Conservation (phyloP, 179 eudicot species). For the Heliamphora pulchella region DNA sequence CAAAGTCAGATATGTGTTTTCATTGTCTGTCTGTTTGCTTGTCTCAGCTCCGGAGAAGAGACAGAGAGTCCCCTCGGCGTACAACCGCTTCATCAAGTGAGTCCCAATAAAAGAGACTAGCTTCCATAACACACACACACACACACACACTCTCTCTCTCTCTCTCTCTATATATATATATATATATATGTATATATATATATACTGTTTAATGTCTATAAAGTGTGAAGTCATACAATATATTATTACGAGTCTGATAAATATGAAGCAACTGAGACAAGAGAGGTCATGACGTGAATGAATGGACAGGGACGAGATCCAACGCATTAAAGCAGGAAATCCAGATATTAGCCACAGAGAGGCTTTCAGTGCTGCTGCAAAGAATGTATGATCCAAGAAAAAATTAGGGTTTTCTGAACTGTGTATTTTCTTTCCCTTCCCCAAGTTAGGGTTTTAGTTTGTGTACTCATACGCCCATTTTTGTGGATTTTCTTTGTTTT, state of each 20-base stretch:
- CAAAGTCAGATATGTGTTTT: conserved; percentile 22
- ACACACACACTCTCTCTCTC: no score
- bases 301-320: conserved; percentile 81
- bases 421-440: not conserved
- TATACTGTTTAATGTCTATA: no score
- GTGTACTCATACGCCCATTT: conserved; percentile 22
- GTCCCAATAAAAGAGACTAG: not conserved
- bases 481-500: conserved; percentile 6
- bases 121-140: no score
- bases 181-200: no score
- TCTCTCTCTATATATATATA: no score
- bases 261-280: no score
- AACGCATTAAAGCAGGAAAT: conserved; percentile 94
- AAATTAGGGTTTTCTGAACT: conserved; percentile 18
- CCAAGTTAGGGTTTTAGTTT: conserved; percentile 13
- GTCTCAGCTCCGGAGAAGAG: conserved; percentile 93
- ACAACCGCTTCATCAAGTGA: conserved; percentile 97
- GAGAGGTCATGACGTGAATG: not conserved
- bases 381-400: conserved; percentile 45
- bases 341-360: conserved; percentile 97
- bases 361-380: conserved; percentile 98
- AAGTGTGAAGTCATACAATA: no score
- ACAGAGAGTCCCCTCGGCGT: conserved; percentile 99
- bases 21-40: conserved; percentile 21
- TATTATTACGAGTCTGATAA: no score